A percentile compares a stretch with the other conserved stretches of the same genome.
These are phyloP conservation scores for Plasmodium berghei DNA, from an alignment of 169 alveolate species.

Conservation along the genomic window DNA sequence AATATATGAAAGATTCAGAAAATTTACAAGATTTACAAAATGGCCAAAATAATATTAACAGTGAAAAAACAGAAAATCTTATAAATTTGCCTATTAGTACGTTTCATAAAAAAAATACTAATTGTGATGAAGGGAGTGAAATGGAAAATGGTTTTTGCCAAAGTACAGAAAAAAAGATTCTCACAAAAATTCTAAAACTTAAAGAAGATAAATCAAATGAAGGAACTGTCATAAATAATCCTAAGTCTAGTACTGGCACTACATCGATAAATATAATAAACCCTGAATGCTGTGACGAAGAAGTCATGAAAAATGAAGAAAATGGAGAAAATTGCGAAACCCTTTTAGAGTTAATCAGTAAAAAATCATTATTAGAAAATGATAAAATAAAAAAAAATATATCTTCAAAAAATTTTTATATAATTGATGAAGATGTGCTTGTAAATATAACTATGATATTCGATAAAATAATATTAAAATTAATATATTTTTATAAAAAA, in stretches of 20 bases:
- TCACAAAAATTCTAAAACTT: no score
- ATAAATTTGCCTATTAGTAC: no score
- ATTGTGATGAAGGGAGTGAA: no score
- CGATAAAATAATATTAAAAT: constrained; percentile 41
- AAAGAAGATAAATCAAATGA: no score
- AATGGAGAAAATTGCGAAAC: constrained; percentile 4
- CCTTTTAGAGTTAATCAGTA: constrained; percentile 31
- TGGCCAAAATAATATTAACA: no score
- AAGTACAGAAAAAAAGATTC: no score
- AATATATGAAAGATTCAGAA: no score
- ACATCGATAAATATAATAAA: not conserved
- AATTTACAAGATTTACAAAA: no score
- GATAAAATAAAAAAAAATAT: constrained; percentile 61
- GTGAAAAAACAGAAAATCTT: no score
- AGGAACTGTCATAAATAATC: no score
- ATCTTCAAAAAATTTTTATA: constrained; percentile 51
- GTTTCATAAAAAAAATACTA: no score
- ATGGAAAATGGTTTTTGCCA: no score
- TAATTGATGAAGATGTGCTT: constrained; percentile 60
- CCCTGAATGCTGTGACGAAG: not conserved
- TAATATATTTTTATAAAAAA: constrained; percentile 30
- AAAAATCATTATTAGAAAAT: constrained; percentile 57
- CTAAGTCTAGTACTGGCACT: not conserved
- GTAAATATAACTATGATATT: constrained; percentile 38
- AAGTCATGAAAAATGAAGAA: not conserved